Evolutionary conservation across 768 basidiomycete species (phyloP), one percentile per base, ranked within the genome.

Genomic region (Tephrocybe sp.): DNA sequence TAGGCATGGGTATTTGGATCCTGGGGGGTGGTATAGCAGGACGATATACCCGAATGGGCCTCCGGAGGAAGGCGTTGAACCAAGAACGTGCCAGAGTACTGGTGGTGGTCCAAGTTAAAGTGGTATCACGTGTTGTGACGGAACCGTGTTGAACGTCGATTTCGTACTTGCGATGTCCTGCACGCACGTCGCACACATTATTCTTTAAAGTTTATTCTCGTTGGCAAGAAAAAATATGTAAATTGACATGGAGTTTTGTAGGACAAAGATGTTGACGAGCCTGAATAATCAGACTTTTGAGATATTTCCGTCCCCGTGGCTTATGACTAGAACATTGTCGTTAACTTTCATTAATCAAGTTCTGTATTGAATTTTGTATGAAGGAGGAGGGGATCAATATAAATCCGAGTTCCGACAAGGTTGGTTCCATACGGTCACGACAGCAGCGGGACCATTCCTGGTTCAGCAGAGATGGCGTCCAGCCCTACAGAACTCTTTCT

Each of bases 401-500:
- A 50, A 45, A 56, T 60, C 60, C 58, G 60, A 65, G 52, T 48
- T 62, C 65, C 62, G 65, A 65, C 62, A 56, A 39, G 35, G 35
- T 47, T 57, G 36, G 51, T 45, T 48, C 51, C 44, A 49, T 57
- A 59, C 63, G 55, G 58, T 64, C 64, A 63, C 64, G 56, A 54
- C 57, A 56, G 53, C 57, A 56, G 53, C 58, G 55, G 52, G 56
- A 39, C 54, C 49, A 33, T 56, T 58, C 56, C 60, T 65, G 57
- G 56, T 54, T 58, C 47, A 51, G 56, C 47, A 52, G 50, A 58
- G 58, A 72, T 70, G 68, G 83, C 82, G 73, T 71, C 79, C 57
- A 79, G 77, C 63, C 74, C 85, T 54, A 92, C 94, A 9, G 79
- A 86, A 45, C 75, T 97, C 45, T 79, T 78, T 67, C 77, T 96